Evolutionary conservation across 371 early-diverging fungal genomes (phyloP).

Genomic region (Mucor circinelloides): DNA sequence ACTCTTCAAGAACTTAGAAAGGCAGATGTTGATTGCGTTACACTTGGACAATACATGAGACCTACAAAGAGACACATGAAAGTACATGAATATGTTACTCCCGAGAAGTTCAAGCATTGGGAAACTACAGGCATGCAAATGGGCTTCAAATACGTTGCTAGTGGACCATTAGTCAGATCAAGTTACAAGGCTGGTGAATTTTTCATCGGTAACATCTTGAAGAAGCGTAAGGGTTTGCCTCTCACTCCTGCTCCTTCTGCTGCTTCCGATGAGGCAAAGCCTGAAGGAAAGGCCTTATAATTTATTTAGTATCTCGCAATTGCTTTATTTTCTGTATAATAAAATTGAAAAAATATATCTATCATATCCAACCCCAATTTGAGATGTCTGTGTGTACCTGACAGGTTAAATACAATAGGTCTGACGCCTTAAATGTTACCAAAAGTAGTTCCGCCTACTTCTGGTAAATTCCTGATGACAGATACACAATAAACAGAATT

Average conservation of each 20-base stretch:
- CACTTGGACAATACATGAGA: constrained; percentile 99
- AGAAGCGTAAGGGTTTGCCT: constrained; percentile 53
- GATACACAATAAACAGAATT: not conserved
- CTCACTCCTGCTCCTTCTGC: constrained; percentile 12
- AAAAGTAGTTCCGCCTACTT: not conserved
- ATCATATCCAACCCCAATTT: not conserved
- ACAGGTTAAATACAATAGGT: not conserved
- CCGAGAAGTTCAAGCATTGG: constrained; percentile 93
- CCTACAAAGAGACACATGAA: constrained; percentile 99
- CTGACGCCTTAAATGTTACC: not conserved
- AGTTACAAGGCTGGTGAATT: constrained; percentile 98
- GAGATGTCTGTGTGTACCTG: not conserved
- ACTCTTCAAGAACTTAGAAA: constrained; percentile 86
- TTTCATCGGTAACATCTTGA: constrained; percentile 88
- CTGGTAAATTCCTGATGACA: not conserved
- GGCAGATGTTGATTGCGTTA: constrained; percentile 92
- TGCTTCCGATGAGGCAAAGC: not conserved
- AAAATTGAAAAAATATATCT: not conserved
- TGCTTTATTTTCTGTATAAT: not conserved
- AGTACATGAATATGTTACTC: constrained; percentile 92
- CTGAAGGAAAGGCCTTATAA: constrained; percentile 9
- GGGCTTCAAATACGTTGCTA: constrained; percentile 95
- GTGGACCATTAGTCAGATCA: constrained; percentile 94
- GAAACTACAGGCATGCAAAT: constrained; percentile 79
- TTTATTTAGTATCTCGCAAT: not conserved